Conservation (phyloP, 2,329 filamentous ascomycete species). For the Ophiocordyceps camponoti-floridani region DNA sequence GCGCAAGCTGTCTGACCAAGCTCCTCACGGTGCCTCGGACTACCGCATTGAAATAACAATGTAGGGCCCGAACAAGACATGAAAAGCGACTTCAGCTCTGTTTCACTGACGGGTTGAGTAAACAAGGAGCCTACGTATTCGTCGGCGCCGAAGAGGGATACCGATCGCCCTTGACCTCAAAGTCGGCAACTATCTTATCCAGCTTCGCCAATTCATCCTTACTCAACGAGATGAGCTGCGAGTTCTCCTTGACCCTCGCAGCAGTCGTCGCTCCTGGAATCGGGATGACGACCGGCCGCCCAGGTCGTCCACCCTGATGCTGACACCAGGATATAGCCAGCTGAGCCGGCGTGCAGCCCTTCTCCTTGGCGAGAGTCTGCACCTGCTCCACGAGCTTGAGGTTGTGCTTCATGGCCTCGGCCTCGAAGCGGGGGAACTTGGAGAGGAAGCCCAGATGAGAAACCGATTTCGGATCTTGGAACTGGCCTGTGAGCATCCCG, state of each 20-base stretch:
- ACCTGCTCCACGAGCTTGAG: conserved; percentile 39
- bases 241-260: conserved; percentile 42
- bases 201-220: conserved; percentile 32
- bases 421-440: conserved; percentile 37
- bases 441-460: conserved; percentile 28
- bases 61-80: too few species aligned
- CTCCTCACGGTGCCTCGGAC: too few species aligned
- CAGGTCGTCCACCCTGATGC: conserved; percentile 28
- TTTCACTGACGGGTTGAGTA: too few species aligned
- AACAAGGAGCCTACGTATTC: background rate
- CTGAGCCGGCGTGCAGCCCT: conserved; percentile 43
- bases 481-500: conserved; percentile 30
- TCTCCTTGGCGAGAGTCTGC: conserved; percentile 36
- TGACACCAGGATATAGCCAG: conserved; percentile 48
- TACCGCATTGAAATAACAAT: too few species aligned
- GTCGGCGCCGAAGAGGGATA: conserved; percentile 17
- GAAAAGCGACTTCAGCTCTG: too few species aligned
- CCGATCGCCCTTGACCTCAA: conserved; percentile 27
- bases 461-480: conserved; percentile 36
- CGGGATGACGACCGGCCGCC: conserved; percentile 41
- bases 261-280: conserved; percentile 46
- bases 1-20: too few species aligned
- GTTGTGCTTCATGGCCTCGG: conserved; percentile 44
- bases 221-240: conserved; percentile 27
- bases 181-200: conserved; percentile 27